These are phyloP conservation scores for Scytalidium sp. DNA, from an alignment of 2,329 filamentous ascomycete species.

Conservation along the genomic window DNA sequence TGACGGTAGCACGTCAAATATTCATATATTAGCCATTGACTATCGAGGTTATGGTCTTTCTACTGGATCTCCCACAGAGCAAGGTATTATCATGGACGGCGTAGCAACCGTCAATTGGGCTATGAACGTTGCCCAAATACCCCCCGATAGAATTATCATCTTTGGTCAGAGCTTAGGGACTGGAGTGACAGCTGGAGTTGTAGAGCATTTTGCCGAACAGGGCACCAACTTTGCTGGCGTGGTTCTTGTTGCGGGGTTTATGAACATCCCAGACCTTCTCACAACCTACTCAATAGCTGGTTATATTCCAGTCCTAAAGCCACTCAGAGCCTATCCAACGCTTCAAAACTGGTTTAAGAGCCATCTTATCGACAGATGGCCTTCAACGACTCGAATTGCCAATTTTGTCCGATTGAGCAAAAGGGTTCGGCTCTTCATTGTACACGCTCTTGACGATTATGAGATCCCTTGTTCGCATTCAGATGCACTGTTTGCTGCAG, in stretches of 20 bases:
- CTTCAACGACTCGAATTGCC: constrained; percentile 63
- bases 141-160: constrained; percentile 71
- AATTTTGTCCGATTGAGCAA: constrained; percentile 51
- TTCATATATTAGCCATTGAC: constrained; percentile 85
- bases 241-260: constrained; percentile 78
- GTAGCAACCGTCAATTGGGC: constrained; percentile 72
- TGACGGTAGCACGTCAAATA: constrained; percentile 61
- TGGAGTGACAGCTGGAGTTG: constrained; percentile 73
- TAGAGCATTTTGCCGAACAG: constrained; percentile 61
- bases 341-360: constrained; percentile 58
- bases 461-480: constrained; percentile 78
- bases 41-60: constrained; percentile 87
- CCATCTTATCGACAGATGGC: constrained; percentile 78
- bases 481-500: constrained; percentile 58
- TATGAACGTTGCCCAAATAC: constrained; percentile 59
- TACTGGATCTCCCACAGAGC: constrained; percentile 75
- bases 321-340: constrained; percentile 64
- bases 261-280: constrained; percentile 68
- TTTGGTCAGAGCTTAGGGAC: constrained; percentile 88
- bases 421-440: constrained; percentile 62
- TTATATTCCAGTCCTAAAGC: constrained; percentile 73
- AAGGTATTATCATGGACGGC: constrained; percentile 77
- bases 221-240: constrained; percentile 73
- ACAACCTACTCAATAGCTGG: constrained; percentile 76
- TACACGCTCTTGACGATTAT: constrained; percentile 78